phyloP scores from a whole-genome alignment of 2,329 filamentous ascomycete genomes.

The Berkeleyomyces rouxiae region DNA sequence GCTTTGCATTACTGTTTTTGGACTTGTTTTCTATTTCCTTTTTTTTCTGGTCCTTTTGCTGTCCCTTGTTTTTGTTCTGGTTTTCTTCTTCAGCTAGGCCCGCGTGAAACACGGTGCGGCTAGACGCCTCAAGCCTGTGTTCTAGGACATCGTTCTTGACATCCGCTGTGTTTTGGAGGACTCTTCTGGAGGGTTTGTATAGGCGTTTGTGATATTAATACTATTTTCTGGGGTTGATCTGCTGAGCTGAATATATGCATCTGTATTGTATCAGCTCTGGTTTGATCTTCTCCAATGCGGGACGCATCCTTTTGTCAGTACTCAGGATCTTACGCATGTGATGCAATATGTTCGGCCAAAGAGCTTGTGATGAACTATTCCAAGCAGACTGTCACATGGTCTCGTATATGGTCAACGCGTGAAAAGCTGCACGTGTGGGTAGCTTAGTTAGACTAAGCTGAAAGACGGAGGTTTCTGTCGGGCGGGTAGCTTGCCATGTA shows the following conservation, averaged over 20 bases:
- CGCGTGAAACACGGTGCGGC: neutral
- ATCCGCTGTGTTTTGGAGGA: neutral
- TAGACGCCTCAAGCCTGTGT: neutral
- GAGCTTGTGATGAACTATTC: too few species aligned
- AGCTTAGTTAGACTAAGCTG: too few species aligned
- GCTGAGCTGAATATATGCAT: neutral
- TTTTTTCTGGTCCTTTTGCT: neutral
- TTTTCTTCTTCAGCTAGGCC: neutral
- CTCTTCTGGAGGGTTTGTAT: neutral
- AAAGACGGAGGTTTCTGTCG: too few species aligned
- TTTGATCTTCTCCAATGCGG: neutral
- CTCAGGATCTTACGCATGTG: too few species aligned
- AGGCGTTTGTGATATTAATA: neutral
- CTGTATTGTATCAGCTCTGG: neutral
- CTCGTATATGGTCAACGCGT: neutral
- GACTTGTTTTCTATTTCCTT: neutral
- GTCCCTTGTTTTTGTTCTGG: neutral
- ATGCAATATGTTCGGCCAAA: too few species aligned
- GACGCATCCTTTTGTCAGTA: neutral
- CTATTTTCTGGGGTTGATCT: neutral
- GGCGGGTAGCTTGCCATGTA: neutral
- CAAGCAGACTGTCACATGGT: neutral
- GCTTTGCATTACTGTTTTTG: constrained; percentile 1
- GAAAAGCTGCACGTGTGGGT: too few species aligned
- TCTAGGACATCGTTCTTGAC: neutral